These are phyloP conservation scores for Acer campestre DNA, from an alignment of 345 rosid species.

Conservation along the genomic window DNA sequence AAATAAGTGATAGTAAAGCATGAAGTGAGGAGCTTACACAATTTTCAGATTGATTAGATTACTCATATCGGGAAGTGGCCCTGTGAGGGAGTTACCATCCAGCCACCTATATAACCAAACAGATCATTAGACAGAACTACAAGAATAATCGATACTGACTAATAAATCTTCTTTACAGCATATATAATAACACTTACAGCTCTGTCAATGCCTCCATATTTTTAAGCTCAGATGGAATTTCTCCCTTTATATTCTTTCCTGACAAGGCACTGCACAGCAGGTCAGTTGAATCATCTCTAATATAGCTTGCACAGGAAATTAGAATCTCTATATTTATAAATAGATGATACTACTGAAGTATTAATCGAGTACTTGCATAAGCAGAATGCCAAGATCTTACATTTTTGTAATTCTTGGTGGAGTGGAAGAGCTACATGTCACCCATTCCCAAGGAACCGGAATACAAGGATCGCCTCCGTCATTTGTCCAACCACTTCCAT, in stretches of 20 bases:
- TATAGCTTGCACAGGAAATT: background rate
- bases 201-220: conserved; percentile 70
- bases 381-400: conserved; percentile 44
- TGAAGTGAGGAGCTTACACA: conserved; percentile 58
- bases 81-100: conserved; percentile 69
- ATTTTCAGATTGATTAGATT: conserved; percentile 66
- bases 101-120: conserved; percentile 67
- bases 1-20: background rate
- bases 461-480: conserved; percentile 95
- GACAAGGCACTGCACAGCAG: conserved; percentile 64
- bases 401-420: conserved; percentile 91
- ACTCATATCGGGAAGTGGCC: conserved; percentile 79
- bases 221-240: conserved; percentile 63
- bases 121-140: conserved; percentile 1
- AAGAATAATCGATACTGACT: background rate
- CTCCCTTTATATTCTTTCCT: conserved; percentile 65
- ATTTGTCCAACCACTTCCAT: conserved; percentile 55
- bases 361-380: conserved; percentile 5
- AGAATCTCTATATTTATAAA: background rate
- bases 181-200: conserved; percentile 54
- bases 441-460: conserved; percentile 83
- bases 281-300: conserved; percentile 19
- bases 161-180: conserved; percentile 3
- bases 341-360: background rate
- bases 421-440: conserved; percentile 62